phyloP scores from a whole-genome alignment of 2,329 filamentous ascomycete species.

The Aureobasidium sp. region DNA sequence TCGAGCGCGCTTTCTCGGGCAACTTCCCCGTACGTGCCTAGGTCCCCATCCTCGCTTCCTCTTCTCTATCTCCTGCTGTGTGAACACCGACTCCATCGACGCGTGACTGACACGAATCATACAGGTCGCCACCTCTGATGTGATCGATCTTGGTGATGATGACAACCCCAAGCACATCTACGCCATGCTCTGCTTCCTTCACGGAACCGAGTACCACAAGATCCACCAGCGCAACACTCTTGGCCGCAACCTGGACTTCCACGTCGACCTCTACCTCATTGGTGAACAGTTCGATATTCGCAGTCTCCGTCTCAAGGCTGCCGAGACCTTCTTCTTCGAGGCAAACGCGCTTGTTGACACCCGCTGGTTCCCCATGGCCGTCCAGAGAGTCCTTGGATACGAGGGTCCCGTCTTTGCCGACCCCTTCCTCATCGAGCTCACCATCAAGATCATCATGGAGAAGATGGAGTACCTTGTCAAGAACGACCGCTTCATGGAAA shows the following conservation, averaged over 20 bases:
- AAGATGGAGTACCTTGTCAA: neutral
- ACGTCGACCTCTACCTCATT: conserved; percentile 7
- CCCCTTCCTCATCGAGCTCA: neutral
- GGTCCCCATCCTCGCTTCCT: neutral
- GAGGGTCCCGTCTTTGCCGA: neutral
- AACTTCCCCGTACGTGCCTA: neutral
- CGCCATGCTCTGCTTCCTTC: conserved; percentile 3
- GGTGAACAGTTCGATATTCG: conserved; percentile 1
- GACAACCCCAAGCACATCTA: neutral
- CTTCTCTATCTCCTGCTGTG: no score
- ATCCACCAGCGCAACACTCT: neutral
- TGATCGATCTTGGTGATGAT: neutral
- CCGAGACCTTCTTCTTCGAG: neutral
- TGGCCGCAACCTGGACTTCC: neutral
- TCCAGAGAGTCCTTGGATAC: neutral
- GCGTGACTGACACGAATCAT: neutral
- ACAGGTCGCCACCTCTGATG: neutral
- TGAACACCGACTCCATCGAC: neutral
- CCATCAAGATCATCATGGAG: neutral
- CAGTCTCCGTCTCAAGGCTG: neutral
- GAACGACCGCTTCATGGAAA: neutral
- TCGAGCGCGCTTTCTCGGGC: neutral
- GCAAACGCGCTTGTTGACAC: neutral
- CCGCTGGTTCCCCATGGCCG: neutral
- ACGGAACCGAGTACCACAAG: neutral